Evolutionary conservation across 2,329 filamentous ascomycete species (phyloP).

Genomic region (Paecilomyces variotii): DNA sequence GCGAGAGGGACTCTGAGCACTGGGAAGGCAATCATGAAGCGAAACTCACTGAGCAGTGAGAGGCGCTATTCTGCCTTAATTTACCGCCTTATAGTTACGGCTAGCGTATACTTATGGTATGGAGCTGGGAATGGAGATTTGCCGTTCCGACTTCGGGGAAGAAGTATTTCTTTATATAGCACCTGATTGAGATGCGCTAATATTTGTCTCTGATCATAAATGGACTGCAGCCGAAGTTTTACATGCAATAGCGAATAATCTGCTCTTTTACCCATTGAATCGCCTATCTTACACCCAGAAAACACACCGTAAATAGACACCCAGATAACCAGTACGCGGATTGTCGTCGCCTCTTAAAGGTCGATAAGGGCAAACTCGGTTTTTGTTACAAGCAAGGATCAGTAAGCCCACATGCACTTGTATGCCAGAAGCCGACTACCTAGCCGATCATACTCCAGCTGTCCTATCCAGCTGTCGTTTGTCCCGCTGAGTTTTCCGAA

Average conservation of each 20-base stretch:
- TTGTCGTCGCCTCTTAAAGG: background rate
- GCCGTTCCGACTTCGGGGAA: slow-evolving; percentile 1
- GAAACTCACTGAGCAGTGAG: slow-evolving; percentile 10
- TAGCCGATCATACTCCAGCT: slow-evolving; percentile 78
- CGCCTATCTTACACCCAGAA: background rate
- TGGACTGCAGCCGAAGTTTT: too few species aligned
- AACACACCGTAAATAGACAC: background rate
- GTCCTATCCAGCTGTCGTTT: slow-evolving; percentile 92
- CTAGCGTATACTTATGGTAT: background rate
- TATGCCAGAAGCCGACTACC: slow-evolving; percentile 76
- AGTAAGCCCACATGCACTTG: slow-evolving; percentile 62
- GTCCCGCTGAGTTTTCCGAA: slow-evolving; percentile 79
- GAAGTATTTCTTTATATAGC: too few species aligned
- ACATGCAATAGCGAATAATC: background rate
- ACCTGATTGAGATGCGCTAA: too few species aligned
- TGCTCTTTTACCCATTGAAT: background rate
- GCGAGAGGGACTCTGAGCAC: background rate
- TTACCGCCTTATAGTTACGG: slow-evolving; percentile 16
- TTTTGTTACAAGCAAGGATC: background rate
- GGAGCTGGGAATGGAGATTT: background rate
- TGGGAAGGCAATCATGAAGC: background rate
- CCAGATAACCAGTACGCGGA: background rate
- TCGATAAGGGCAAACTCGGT: background rate
- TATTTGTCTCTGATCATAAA: too few species aligned
- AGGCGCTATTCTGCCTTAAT: slow-evolving; percentile 18